These are phyloP conservation scores for Candida ovalis DNA, from an alignment of 805 yeast species.

Conservation along the genomic window DNA sequence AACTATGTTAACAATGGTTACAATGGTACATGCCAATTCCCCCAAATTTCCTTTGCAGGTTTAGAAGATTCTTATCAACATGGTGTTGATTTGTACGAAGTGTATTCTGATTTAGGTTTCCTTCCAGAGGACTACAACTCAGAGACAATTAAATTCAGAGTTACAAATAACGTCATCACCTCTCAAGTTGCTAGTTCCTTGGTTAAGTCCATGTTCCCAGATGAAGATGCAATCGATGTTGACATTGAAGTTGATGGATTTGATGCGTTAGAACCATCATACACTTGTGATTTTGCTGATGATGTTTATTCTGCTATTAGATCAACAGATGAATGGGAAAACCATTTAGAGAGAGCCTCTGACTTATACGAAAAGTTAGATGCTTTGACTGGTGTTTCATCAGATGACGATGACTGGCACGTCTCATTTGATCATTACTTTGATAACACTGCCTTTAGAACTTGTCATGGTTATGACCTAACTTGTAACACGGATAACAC, in stretches of 20 bases:
- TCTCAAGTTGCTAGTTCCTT: conserved; percentile 37
- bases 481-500: conserved; percentile 22
- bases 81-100: conserved; percentile 35
- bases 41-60: conserved; percentile 39
- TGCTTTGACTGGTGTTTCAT: conserved; percentile 25
- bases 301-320: conserved; percentile 24
- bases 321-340: conserved; percentile 32
- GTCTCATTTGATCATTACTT: conserved; percentile 36
- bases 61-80: conserved; percentile 36
- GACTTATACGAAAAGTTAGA: conserved; percentile 28
- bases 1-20: conserved; percentile 18
- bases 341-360: conserved; percentile 31
- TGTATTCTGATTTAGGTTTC: conserved; percentile 33
- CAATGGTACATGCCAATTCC: conserved; percentile 35
- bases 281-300: conserved; percentile 31
- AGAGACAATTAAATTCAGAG: conserved; percentile 30
- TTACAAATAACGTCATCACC: conserved; percentile 38
- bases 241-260: conserved; percentile 26
- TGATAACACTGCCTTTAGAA: conserved; percentile 38
- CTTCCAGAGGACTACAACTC: conserved; percentile 34
- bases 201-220: conserved; percentile 36
- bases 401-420: conserved; percentile 22
- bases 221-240: conserved; percentile 27
- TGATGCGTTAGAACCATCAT: conserved; percentile 37
- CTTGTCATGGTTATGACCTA: conserved; percentile 35